Evolutionary conservation across 495 filamentous ascomycete genomes (phyloP), one percentile per base, ranked within the genome.

Genomic region (Penicillium nucicola): DNA sequence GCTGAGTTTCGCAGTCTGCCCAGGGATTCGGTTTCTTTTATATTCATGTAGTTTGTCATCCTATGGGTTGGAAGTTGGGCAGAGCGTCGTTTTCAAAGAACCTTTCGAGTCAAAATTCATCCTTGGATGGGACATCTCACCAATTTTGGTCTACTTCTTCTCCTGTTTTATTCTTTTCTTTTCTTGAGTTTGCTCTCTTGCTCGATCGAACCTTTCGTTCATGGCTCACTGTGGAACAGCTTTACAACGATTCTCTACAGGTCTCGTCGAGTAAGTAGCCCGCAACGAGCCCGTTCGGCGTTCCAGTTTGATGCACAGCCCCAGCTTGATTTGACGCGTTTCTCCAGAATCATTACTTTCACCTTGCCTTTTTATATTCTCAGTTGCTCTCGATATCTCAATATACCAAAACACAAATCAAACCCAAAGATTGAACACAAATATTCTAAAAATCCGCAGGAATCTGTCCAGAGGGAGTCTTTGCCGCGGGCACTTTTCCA

Each of bases 1-100:
- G 10, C 25, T 28, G 25, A 28, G 25, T 5, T 28, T 53, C 48
- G 32, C 45, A 33, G 47, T 38, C 41, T 48, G 35, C 42, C 45
- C 58, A 45, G 36, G 19, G 45, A 28, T 47, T 56, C 48, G 43
- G 50, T 49, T 66, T 58, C 48, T 50, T 53, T 58, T 64, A 62
- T 65, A 25, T 51, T 62, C 61, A 59, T 67, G 69, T 72, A 69
- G 64, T 68, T 69, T 56, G 36, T 59, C 63, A 61, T 60, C 61
- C 60, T 62, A 53, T 64, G 62, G 57, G 58, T 65, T 66, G 53
- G 61, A 47, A 61, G 55, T 52, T 64, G 57, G 65, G 53, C 51
- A 62, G 53, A 61, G 61, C 54, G 44, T 62, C 47, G 47, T 60
- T 37, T 55, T 55, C 57, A 62, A 53, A 61, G 59, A 51, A 45